Percentiles rank a stretch among this genome's conserved stretches.
These are phyloP conservation scores for Pichia sporocuriosa DNA, from an alignment of 805 yeast species.

Conservation along the genomic window DNA sequence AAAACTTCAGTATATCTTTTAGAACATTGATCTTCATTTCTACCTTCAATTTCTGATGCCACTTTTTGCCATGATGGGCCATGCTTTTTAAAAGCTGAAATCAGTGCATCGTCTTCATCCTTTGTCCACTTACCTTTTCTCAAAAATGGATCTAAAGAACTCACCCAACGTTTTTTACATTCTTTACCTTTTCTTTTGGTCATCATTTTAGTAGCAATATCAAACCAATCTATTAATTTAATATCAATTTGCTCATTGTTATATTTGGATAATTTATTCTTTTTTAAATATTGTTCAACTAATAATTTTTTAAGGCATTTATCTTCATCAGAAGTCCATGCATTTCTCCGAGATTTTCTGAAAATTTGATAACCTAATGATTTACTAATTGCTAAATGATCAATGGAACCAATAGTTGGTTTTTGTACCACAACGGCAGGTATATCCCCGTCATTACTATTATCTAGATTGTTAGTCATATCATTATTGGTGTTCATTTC, in stretches of 20 bases:
- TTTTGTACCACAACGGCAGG: slow-evolving; percentile 9
- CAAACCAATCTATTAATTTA: slow-evolving; percentile 56
- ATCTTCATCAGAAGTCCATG: slow-evolving; percentile 78
- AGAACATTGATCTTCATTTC: slow-evolving; percentile 94
- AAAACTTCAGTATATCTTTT: slow-evolving; percentile 84
- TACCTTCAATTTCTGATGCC: slow-evolving; percentile 64
- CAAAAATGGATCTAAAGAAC: slow-evolving; percentile 75
- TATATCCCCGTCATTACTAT: not conserved
- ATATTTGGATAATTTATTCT: slow-evolving; percentile 16
- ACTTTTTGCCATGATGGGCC: slow-evolving; percentile 89
- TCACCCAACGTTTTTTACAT: slow-evolving; percentile 82
- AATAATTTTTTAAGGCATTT: slow-evolving; percentile 40
- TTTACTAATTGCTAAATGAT: slow-evolving; percentile 56
- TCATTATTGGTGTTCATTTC: no score
- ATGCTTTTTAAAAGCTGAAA: slow-evolving; percentile 54
- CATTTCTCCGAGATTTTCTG: slow-evolving; percentile 51
- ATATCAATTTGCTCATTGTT: slow-evolving; percentile 27
- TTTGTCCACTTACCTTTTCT: slow-evolving; percentile 83
- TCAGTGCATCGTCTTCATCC: slow-evolving; percentile 64
- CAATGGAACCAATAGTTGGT: slow-evolving; percentile 28
- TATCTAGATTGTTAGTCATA: not conserved
- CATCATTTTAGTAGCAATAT: slow-evolving; percentile 37
- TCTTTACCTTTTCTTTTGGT: slow-evolving; percentile 64
- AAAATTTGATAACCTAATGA: slow-evolving; percentile 70
- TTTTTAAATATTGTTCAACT: slow-evolving; percentile 24